Base-by-base conservation (phyloP, 2,329 filamentous ascomycete genomes). In the Diaporthe capsici region DNA sequence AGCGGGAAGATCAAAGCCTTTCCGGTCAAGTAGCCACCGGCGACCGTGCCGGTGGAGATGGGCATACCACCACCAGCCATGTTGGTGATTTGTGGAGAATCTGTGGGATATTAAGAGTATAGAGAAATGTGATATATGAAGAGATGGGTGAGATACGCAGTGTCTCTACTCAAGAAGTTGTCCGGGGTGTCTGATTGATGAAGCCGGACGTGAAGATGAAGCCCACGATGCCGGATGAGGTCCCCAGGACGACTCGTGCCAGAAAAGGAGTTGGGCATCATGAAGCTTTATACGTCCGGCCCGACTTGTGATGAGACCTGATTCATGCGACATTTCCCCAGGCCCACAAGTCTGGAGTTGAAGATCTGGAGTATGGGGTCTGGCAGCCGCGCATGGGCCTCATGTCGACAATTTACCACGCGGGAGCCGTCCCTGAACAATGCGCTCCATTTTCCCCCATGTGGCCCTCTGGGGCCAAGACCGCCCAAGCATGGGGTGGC, bases 61-160 rank as follows among this genome's bases (percentile, higher is more conserved):
- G 72, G 72, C 72, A 73, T 73, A 7, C 72, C 72, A 42, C 72
- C 72, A 28, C 65, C 65, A 44, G 72, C 72, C 72, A 73, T 73
- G 37, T 15, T 55, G 44, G 5, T 53, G 28, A 42, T 31, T 8
- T 55, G 28, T 55, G 49, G 22, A 15, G 49, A 25, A 20, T n/a
- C 4, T 20, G 65, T 55, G 15, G 44, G 25, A 37, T 53, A 42
- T 70, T 22, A 42, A 42, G 9, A 31, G 15, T 70, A 17, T 42
- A 55, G 13, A 25, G 0, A n/a, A 9, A 28, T 28, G 20, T 53
- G 22, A 12, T 9, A 12, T 25, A 22, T 20, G 47, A 2, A 42
- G 13, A 25, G 53, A 10, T 9, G 25, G 25, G 34, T 8, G 55
- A 60, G 57, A 15, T 39, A 1, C 7, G 5, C 7, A 28, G 22